Evolutionary conservation across 805 yeast genomes (phyloP).

Genomic region (Spathaspora passalidarum): DNA sequence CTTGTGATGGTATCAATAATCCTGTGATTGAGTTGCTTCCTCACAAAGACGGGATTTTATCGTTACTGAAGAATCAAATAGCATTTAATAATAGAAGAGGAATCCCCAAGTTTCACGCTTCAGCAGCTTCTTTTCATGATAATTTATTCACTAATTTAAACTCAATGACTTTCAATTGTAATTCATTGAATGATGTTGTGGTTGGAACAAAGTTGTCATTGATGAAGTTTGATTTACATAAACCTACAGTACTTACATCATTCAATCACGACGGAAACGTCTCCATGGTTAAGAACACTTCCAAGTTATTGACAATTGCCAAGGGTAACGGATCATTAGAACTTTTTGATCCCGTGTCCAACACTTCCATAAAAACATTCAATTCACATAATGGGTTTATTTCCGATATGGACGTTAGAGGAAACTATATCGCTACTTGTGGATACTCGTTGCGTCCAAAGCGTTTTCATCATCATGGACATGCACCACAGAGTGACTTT

Average conservation of each 20-base stretch:
- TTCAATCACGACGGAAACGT: conserved; percentile 44
- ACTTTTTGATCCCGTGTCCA: conserved; percentile 55
- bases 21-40: conserved; percentile 28
- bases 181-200: conserved; percentile 13
- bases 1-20: conserved; percentile 14
- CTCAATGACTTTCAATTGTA: conserved; percentile 32
- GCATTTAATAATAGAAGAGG: conserved; percentile 37
- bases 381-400: conserved; percentile 59
- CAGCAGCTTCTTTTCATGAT: conserved; percentile 12
- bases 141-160: conserved; percentile 20
- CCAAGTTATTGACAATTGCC: conserved; percentile 58
- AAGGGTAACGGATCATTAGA: conserved; percentile 60
- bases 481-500: conserved; percentile 17
- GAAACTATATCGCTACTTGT: conserved; percentile 69
- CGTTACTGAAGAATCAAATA: conserved; percentile 29
- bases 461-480: conserved; percentile 23
- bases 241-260: conserved; percentile 20
- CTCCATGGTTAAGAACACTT: conserved; percentile 41
- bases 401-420: conserved; percentile 63
- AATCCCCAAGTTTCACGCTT: conserved; percentile 17
- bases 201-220: conserved; percentile 12
- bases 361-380: conserved; percentile 49
- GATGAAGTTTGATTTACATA: conserved; percentile 32
- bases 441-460: conserved; percentile 72
- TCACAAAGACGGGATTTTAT: conserved; percentile 32